Evolutionary conservation across 2,329 filamentous ascomycete genomes (phyloP), one percentile per base, ranked within the genome.

Genomic region (Aspergillus novofumigatus): DNA sequence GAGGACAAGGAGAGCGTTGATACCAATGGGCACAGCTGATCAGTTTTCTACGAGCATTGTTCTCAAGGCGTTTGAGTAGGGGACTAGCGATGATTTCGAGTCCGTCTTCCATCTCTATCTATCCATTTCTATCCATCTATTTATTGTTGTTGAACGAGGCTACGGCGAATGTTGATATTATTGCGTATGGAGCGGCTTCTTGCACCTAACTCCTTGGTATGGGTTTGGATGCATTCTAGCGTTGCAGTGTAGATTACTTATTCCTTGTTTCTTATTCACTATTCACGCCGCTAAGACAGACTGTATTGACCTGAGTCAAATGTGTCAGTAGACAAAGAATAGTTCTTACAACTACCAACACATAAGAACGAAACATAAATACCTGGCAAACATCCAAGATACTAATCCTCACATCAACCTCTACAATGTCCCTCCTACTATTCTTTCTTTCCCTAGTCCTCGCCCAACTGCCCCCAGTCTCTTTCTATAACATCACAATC

Each of bases 1-100:
- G 62, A 65, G 54, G 62, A 62, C 28, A 57, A 61, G 25, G 60
- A 47, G 44, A 25, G 56, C 41, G 55, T 57, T 14, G 60, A 59
- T 26, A 23, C 51, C 17, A 54, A 55, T 21, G 60, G 55, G 42
- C 56, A 53, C 21, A 49, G 3, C 11, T 58, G 32, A 54, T 28
- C 26, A 9, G 38, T 28, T 48, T 32, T 41, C n/a, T 54, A 20
- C 38, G 41, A 47, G 44, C 44, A 47, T 47, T 17, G 44, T 47
- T 47, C 44, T 26, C 44, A 23, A 20, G 44, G 44, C 44, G 44
- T 38, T 38, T 38, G 32, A 38, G 32, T 47, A 23, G 44, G 44
- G 44, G 23, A 25, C 21, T 47, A 44, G 41, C 44, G 20, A 23
- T 47, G n/a, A 23, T 23, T 47, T 55, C 56, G 41, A 58, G 32